These are phyloP conservation scores for Clonostachys rosea DNA, from an alignment of 2,329 filamentous ascomycete species.

Conservation along the genomic window DNA sequence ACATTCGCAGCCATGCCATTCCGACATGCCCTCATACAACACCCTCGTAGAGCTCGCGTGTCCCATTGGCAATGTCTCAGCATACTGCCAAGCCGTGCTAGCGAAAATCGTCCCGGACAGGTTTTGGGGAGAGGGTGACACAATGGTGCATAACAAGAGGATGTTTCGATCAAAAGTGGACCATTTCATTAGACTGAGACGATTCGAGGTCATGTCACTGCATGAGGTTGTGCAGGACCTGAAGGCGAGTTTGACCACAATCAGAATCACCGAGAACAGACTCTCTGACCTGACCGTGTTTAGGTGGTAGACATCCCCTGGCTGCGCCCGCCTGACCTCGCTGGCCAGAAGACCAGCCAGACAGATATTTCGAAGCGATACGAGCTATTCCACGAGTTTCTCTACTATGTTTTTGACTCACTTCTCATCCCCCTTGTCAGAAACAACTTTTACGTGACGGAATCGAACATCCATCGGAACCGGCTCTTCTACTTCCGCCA, in stretches of 20 bases:
- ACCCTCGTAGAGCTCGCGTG: constrained; percentile 65
- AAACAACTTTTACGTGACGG: constrained; percentile 90
- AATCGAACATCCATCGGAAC: constrained; percentile 76
- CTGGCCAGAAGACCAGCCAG: constrained; percentile 53
- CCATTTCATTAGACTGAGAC: constrained; percentile 69
- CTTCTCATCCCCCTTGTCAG: constrained; percentile 82
- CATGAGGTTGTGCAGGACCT: constrained; percentile 74
- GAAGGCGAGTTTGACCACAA: constrained; percentile 46
- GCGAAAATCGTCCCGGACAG: constrained; percentile 66
- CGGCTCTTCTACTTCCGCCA: constrained; percentile 91
- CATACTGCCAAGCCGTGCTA: constrained; percentile 78
- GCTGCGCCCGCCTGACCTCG: constrained; percentile 55
- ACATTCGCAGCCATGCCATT: constrained; percentile 2
- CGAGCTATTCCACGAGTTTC: constrained; percentile 77
- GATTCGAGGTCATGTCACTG: constrained; percentile 76
- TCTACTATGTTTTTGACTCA: constrained; percentile 93
- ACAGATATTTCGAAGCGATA: constrained; percentile 71
- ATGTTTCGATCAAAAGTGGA: constrained; percentile 66
- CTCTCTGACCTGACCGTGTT: background rate
- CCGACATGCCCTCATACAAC: constrained; percentile 9
- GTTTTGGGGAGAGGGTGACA: constrained; percentile 64
- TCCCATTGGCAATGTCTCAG: constrained; percentile 65
- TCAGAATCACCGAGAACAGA: constrained; percentile 3
- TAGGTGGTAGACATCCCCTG: constrained; percentile 68
- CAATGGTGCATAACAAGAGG: constrained; percentile 53